Conservation (phyloP, 2,329 filamentous ascomycete genomes). For the Fonsecaea pugnacius region DNA sequence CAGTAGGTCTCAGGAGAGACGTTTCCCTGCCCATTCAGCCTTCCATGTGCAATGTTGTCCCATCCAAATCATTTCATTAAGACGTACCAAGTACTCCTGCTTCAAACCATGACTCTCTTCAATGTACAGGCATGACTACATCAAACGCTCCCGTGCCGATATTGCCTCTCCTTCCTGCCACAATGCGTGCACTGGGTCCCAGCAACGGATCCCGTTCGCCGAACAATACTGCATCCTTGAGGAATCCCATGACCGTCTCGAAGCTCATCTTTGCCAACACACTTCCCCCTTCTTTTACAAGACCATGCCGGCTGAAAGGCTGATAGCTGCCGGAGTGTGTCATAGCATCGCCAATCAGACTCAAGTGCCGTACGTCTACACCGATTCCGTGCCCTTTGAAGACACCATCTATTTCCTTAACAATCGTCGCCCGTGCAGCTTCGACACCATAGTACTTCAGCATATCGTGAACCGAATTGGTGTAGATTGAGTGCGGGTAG, state of each 20-base stretch:
- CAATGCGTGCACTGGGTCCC: slow-evolving; percentile 84
- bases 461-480: slow-evolving; percentile 89
- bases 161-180: slow-evolving; percentile 79
- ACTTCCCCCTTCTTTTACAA: slow-evolving; percentile 76
- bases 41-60: neutral
- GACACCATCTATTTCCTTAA: slow-evolving; percentile 80
- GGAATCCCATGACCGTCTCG: slow-evolving; percentile 92
- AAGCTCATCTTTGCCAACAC: slow-evolving; percentile 99
- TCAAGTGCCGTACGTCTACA: slow-evolving; percentile 89
- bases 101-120: slow-evolving; percentile 3
- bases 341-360: slow-evolving; percentile 97
- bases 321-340: slow-evolving; percentile 88
- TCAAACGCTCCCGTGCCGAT: slow-evolving; percentile 93
- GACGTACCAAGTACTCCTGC: neutral
- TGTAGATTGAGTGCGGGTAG: slow-evolving; percentile 82
- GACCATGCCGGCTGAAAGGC: slow-evolving; percentile 88
- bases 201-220: slow-evolving; percentile 87
- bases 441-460: slow-evolving; percentile 89
- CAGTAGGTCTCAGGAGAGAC: neutral
- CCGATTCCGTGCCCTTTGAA: slow-evolving; percentile 90
- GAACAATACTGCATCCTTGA: slow-evolving; percentile 89
- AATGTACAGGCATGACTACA: slow-evolving; percentile 60
- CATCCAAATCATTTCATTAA: neutral
- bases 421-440: slow-evolving; percentile 83
- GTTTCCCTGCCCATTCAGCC: neutral